A percentile compares a stretch with the other conserved stretches of the same genome.
Evolutionary conservation across 176 grass and related monocot species (phyloP).

Genomic region (Zea mays): Zm-B73-REFERENCE-NAM-5.0 NC_050102.1:170966001-170966500

Average conservation of each 20-base stretch:
- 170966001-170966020: not conserved
- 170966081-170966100: not conserved
- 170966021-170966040: not conserved
- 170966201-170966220: not conserved
- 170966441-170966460: too few species aligned
- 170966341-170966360: too few species aligned
- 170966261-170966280: not conserved
- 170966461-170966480: too few species aligned
- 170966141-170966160: not conserved
- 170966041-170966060: not conserved
- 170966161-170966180: not conserved
- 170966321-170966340: too few species aligned
- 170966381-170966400: too few species aligned
- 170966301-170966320: too few species aligned
- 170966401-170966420: too few species aligned
- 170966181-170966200: not conserved
- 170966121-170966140: not conserved
- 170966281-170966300: too few species aligned
- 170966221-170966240: not conserved
- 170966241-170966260: not conserved
- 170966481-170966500: too few species aligned
- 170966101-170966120: conserved; percentile 7
- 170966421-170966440: too few species aligned
- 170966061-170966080: not conserved
- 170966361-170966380: too few species aligned